Base-by-base conservation (phyloP, 345 rosid species). In the Cochlearia excelsa region DNA sequence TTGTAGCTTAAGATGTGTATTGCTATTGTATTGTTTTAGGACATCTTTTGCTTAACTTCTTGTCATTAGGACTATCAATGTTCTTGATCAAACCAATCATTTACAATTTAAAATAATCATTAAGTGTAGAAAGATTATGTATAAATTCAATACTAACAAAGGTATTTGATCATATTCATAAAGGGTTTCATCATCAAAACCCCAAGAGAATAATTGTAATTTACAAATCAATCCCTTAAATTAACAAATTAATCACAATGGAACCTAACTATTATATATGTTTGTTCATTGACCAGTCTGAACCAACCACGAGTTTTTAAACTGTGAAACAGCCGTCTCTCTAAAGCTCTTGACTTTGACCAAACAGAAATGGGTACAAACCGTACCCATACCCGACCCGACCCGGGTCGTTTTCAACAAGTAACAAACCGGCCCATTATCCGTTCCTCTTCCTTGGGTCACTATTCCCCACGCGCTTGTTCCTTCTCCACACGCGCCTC, bases 381-480 rank as follows among this genome's bases (percentile, higher is more conserved):
- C 74, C 57, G 69, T 26, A 3, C 97, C 92, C 28, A 79, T 4
- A 46, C 84, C 84, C 5, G 79, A 72, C 48, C 73, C 70, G 2
- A 54, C 81, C 44, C 84, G 67, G 44, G 84, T 82, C 41, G 94
- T 83, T 68, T 84, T 82, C 84, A 90, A 57, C 66, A 87, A 51
- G 27, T 88, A 90, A 42, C 90, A 88, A 27, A 77, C 77, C 7
- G 87, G 92, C 9, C 75, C 70, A 71, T 29, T 7, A 26, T 72
- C 77, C 3, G 48, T 54, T 23, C 84, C 88, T 68, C 63, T 79
- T 4, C 90, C 84, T 54, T 90, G 97, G 64, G 86, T 93, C 71
- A 90, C 82, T 4, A 90, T 53, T 27, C 97, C 97, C 90, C 97
- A 87, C 33, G 81, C 82, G 67, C 80, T 78, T 4, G 76, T 67